phyloP scores from a whole-genome alignment of 1,284 basidiomycete genomes.

The Fomitopsis pinicola region DNA sequence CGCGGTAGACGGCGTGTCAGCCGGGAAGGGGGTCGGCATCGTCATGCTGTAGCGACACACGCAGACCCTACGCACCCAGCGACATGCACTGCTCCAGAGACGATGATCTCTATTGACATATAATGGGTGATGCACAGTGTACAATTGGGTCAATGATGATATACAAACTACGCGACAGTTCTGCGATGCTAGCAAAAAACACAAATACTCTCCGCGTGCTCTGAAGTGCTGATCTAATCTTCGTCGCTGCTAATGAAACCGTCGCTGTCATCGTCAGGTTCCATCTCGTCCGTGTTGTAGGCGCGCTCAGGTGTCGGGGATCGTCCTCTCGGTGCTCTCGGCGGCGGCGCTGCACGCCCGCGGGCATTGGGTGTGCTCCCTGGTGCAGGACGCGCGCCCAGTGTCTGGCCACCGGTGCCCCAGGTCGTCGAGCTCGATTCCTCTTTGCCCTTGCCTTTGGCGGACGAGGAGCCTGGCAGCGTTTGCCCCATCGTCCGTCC shows the following conservation, averaged over 20 bases:
- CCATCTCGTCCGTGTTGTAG: slow-evolving; percentile 61
- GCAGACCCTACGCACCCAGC: no score
- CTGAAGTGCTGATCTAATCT: slow-evolving; percentile 36
- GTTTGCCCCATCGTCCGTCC: slow-evolving; percentile 34
- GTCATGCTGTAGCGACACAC: slow-evolving; percentile 61
- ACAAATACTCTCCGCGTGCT: background rate
- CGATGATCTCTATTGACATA: background rate
- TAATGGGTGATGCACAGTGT: background rate
- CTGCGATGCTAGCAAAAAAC: background rate
- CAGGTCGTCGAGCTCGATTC: slow-evolving; percentile 36
- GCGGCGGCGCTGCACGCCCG: background rate
- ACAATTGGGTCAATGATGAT: background rate
- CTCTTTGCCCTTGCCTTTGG: slow-evolving; percentile 55
- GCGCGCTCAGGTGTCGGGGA: slow-evolving; percentile 52
- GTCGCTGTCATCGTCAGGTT: slow-evolving; percentile 60
- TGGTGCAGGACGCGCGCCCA: slow-evolving; percentile 35
- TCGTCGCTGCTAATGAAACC: slow-evolving; percentile 76
- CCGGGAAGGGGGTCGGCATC: slow-evolving; percentile 74
- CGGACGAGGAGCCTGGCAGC: slow-evolving; percentile 17
- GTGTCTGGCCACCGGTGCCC: slow-evolving; percentile 51
- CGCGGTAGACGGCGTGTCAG: slow-evolving; percentile 41
- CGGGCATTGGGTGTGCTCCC: background rate
- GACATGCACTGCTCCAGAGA: background rate
- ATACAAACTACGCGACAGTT: background rate
- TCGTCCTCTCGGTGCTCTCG: slow-evolving; percentile 31